phyloP scores from a whole-genome alignment of 1,139 yeast genomes.

The Groenewaldozyma auringiensis region DNA sequence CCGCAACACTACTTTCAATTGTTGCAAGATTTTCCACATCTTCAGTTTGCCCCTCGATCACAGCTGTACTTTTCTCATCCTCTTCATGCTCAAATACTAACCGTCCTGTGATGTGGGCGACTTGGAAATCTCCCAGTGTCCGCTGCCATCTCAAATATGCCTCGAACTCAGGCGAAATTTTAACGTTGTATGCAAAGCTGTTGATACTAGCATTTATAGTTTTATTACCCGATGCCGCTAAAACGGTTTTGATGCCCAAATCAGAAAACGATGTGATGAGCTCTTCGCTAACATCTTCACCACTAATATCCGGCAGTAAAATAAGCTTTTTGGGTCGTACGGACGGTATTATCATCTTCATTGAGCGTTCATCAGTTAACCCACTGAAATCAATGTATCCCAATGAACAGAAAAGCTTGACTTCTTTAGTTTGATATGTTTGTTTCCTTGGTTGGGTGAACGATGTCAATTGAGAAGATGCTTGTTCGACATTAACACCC shows the following conservation, averaged over 20 bases:
- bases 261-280: slow-evolving; percentile 13
- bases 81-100: slow-evolving; percentile 34
- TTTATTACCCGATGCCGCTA: slow-evolving; percentile 36
- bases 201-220: slow-evolving; percentile 50
- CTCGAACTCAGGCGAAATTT: slow-evolving; percentile 62
- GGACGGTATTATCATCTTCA: slow-evolving; percentile 69
- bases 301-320: slow-evolving; percentile 28
- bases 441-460: slow-evolving; percentile 44
- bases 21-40: slow-evolving; percentile 13
- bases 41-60: slow-evolving; percentile 11
- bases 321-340: slow-evolving; percentile 73
- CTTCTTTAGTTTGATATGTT: slow-evolving; percentile 31
- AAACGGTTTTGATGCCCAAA: slow-evolving; percentile 18
- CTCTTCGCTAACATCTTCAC: slow-evolving; percentile 6
- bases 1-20: slow-evolving; percentile 1
- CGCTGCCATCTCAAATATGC: slow-evolving; percentile 71
- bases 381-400: slow-evolving; percentile 81
- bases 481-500: slow-evolving; percentile 23
- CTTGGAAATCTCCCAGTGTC: slow-evolving; percentile 69
- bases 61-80: slow-evolving; percentile 4
- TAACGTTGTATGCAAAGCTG: slow-evolving; percentile 61
- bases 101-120: slow-evolving; percentile 77
- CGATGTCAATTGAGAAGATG: slow-evolving; percentile 16
- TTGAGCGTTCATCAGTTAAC: slow-evolving; percentile 73
- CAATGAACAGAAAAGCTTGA: slow-evolving; percentile 59